Percentiles rank a stretch among this genome's conserved stretches.
Conservation (phyloP, 495 filamentous ascomycete genomes). For the Rusavskia elegans region DNA sequence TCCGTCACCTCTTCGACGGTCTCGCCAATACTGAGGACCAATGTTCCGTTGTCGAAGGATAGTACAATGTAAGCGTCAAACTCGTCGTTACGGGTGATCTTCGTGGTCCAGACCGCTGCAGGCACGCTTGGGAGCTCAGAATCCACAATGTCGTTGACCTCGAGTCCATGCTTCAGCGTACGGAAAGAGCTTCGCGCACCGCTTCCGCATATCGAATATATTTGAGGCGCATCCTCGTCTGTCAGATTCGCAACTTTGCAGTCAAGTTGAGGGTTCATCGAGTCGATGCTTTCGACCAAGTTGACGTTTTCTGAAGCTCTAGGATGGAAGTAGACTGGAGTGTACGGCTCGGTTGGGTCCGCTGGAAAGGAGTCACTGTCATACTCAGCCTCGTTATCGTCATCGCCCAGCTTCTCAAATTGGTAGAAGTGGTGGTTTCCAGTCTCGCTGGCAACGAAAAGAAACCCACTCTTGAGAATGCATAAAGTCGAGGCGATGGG, state of each 20-base stretch:
- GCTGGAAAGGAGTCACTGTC: slow-evolving; percentile 67
- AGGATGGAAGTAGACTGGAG: slow-evolving; percentile 71
- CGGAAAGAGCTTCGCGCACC: slow-evolving; percentile 80
- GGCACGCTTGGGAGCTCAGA: slow-evolving; percentile 77
- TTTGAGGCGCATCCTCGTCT: slow-evolving; percentile 88
- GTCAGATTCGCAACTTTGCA: slow-evolving; percentile 79
- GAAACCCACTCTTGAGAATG: slow-evolving; percentile 89
- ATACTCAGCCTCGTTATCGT: slow-evolving; percentile 76
- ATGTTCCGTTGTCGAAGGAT: slow-evolving; percentile 52
- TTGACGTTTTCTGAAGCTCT: slow-evolving; percentile 65
- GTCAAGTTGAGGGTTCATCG: slow-evolving; percentile 80
- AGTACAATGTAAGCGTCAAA: slow-evolving; percentile 71
- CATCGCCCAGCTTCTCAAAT: slow-evolving; percentile 95
- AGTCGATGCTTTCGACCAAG: slow-evolving; percentile 71
- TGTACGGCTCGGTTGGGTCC: slow-evolving; percentile 50
- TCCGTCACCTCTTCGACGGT: slow-evolving; percentile 91
- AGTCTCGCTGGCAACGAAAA: slow-evolving; percentile 83
- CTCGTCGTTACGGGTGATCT: slow-evolving; percentile 64
- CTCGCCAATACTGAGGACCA: slow-evolving; percentile 89
- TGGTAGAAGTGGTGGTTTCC: slow-evolving; percentile 94
- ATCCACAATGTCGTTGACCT: slow-evolving; percentile 86
- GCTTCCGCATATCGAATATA: slow-evolving; percentile 79
- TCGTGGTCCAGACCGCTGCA: slow-evolving; percentile 88
- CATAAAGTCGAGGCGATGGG: slow-evolving; percentile 72
- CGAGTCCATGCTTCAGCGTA: slow-evolving; percentile 79